Conservation (phyloP, 768 basidiomycete species). For the Saitozyma sp. region DNA sequence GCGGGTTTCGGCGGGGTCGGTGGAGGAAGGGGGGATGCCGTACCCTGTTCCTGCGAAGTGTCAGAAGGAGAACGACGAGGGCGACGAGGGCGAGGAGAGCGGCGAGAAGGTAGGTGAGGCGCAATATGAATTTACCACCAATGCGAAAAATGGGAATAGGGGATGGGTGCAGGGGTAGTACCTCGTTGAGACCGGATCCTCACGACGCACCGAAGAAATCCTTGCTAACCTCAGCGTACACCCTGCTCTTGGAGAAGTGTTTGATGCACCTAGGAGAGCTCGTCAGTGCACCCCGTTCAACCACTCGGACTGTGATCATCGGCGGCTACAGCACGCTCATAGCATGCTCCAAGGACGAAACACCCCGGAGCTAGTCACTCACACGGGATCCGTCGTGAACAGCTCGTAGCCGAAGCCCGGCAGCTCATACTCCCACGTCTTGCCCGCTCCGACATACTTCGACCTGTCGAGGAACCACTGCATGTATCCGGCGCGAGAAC, state of each 20-base stretch:
- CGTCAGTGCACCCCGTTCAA: neutral
- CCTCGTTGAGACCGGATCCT: too few relatives aligned
- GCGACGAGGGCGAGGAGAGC: neutral
- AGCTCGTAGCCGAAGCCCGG: slow-evolving; percentile 18
- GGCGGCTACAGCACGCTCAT: too few relatives aligned
- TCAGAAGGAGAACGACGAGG: too few relatives aligned
- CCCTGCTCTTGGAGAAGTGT: slow-evolving; percentile 27
- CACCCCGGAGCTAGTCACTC: slow-evolving; percentile 8
- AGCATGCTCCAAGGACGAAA: too few relatives aligned
- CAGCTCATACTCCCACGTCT: slow-evolving; percentile 16
- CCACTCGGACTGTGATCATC: too few relatives aligned
- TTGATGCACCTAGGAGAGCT: slow-evolving; percentile 19
- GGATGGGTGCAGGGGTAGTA: too few relatives aligned
- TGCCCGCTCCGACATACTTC: slow-evolving; percentile 13
- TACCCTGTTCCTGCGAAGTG: too few relatives aligned
- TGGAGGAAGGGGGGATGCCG: too few relatives aligned
- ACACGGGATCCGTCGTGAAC: slow-evolving; percentile 34
- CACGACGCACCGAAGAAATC: slow-evolving; percentile 29
- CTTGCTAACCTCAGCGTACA: slow-evolving; percentile 15
- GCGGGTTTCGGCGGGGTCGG: too few relatives aligned
- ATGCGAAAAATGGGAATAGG: too few relatives aligned
- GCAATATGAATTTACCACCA: neutral
- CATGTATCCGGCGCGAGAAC: slow-evolving; percentile 14
- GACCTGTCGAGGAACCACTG: slow-evolving; percentile 23
- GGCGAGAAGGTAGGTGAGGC: neutral